Evolutionary conservation across 2,329 filamentous ascomycete species (phyloP).

Genomic region (Setomelanomma holmii): DNA sequence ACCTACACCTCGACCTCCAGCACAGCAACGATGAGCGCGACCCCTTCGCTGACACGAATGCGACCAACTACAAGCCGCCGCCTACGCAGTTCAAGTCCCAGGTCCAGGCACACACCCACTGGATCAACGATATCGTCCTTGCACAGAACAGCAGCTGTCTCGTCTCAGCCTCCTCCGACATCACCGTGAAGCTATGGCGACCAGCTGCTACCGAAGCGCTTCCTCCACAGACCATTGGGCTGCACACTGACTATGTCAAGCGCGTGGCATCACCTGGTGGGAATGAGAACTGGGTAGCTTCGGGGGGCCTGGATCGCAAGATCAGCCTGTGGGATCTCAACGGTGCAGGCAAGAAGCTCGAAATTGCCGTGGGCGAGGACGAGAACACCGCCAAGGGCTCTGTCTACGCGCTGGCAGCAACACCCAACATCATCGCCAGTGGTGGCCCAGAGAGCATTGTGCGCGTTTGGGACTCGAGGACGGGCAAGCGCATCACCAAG

Average conservation of each 20-base stretch:
- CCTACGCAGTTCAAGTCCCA: conserved; percentile 66
- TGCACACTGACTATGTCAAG: conserved; percentile 96
- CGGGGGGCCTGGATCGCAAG: conserved; percentile 89
- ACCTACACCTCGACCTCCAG: conserved; percentile 74
- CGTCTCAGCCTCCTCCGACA: conserved; percentile 90
- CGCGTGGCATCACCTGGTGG: conserved; percentile 80
- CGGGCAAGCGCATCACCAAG: conserved; percentile 90
- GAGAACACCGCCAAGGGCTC: conserved; percentile 89
- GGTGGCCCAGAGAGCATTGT: conserved; percentile 95
- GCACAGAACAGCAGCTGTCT: conserved; percentile 79
- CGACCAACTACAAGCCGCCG: conserved; percentile 45
- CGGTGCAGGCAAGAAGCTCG: conserved; percentile 82
- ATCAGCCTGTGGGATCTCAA: conserved; percentile 94
- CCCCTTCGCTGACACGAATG: conserved; percentile 47
- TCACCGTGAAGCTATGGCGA: conserved; percentile 91
- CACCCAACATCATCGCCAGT: conserved; percentile 82
- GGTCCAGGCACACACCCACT: conserved; percentile 87
- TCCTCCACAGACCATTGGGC: conserved; percentile 80
- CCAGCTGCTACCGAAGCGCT: conserved; percentile 69
- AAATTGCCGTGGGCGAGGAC: conserved; percentile 84
- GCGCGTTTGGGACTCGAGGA: conserved; percentile 87
- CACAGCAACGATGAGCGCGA: conserved; percentile 49
- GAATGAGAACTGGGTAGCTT: conserved; percentile 84
- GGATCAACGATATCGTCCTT: conserved; percentile 92
- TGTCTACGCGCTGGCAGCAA: conserved; percentile 86